A percentile compares a stretch with the other conserved stretches of the same genome.
phyloP scores from a whole-genome alignment of 2,329 filamentous ascomycete genomes.

The Penicillium sp. region DNA sequence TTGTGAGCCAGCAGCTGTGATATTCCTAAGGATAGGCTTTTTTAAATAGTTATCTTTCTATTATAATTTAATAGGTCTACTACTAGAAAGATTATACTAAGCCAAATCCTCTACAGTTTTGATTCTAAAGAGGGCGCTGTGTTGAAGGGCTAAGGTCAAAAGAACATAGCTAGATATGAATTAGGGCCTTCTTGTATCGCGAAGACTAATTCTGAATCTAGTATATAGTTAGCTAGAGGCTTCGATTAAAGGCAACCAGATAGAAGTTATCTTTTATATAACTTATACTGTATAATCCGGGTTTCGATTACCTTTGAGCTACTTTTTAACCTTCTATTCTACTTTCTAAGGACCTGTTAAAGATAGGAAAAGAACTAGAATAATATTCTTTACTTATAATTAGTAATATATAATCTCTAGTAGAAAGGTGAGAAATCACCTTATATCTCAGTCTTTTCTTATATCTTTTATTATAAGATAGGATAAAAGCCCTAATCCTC shows the following conservation, averaged over 20 bases:
- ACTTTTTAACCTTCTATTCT: conserved; percentile 20
- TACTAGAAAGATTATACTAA: conserved; percentile 14
- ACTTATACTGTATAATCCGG: conserved; percentile 19
- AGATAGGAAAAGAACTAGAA: conserved; percentile 20
- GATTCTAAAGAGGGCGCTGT: conserved; percentile 21
- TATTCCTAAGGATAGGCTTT: conserved; percentile 20
- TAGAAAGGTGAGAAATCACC: neutral
- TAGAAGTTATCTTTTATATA: neutral
- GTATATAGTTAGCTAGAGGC: neutral
- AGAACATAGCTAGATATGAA: conserved; percentile 21
- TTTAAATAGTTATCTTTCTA: conserved; percentile 23
- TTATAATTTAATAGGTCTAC: conserved; percentile 12
- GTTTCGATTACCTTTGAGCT: conserved; percentile 21
- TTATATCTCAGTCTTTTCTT: conserved; percentile 16
- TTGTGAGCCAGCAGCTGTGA: conserved; percentile 16
- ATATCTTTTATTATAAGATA: conserved; percentile 11
- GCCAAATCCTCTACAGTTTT: conserved; percentile 16
- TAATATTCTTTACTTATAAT: conserved; percentile 14
- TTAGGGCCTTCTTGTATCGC: conserved; percentile 18
- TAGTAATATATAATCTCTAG: neutral
- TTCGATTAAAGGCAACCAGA: neutral
- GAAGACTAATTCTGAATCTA: conserved; percentile 20
- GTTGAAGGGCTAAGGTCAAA: conserved; percentile 15
- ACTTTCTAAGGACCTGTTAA: conserved; percentile 17
- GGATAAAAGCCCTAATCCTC: conserved; percentile 21